Evolutionary conservation across 257 asterid species (phyloP).

Genomic region (Oldenlandia corymbosa): DNA sequence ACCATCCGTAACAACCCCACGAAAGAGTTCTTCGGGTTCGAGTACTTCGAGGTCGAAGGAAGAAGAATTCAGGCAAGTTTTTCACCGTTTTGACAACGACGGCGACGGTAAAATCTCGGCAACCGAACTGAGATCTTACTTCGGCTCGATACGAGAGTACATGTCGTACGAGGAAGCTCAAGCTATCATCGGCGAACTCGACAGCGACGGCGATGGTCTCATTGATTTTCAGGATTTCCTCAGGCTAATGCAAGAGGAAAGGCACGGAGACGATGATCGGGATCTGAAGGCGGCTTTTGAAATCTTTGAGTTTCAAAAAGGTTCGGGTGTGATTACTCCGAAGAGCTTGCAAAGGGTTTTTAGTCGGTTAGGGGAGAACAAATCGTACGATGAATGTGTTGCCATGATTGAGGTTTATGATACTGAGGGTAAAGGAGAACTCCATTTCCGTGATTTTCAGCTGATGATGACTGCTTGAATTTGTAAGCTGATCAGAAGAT

Average conservation of each 20-base stretch:
- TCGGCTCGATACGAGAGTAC: constrained; percentile 45
- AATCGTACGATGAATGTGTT: constrained; percentile 52
- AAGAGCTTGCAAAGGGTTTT: constrained; percentile 52
- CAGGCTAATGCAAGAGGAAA: constrained; percentile 28
- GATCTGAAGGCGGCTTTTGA: constrained; percentile 55
- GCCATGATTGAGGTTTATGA: constrained; percentile 47
- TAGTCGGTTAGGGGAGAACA: constrained; percentile 41
- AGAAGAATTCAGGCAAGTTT: constrained; percentile 44
- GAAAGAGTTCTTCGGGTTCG: constrained; percentile 1
- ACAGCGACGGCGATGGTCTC: constrained; percentile 37
- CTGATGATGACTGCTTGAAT: constrained; percentile 44
- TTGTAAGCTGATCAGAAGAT: too few species aligned
- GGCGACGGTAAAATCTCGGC: constrained; percentile 52
- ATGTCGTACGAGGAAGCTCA: constrained; percentile 53
- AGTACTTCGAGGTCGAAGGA: constrained; percentile 17
- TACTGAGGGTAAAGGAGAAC: constrained; percentile 55
- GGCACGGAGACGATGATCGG: constrained; percentile 6
- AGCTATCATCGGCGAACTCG: constrained; percentile 32
- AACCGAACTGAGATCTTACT: constrained; percentile 35
- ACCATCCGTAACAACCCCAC: not conserved
- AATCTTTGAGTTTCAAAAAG: constrained; percentile 43
- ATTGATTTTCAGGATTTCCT: constrained; percentile 40
- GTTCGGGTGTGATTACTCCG: constrained; percentile 57
- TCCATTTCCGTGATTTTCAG: constrained; percentile 45
- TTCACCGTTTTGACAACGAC: constrained; percentile 51